Conservation (phyloP, 345 rosid genomes). For the Sonneratia alba region DNA sequence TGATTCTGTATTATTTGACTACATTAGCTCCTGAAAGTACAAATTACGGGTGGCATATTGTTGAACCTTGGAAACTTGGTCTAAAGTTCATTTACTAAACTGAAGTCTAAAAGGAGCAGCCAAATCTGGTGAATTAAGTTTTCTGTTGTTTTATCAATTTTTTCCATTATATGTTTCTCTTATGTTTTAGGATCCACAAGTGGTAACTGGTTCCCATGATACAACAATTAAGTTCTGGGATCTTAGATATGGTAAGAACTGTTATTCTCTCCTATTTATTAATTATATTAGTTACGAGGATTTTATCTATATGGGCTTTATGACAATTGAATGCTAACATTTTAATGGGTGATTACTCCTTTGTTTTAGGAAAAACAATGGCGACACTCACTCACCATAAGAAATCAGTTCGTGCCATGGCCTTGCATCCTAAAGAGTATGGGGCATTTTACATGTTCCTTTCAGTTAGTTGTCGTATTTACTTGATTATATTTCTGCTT, state of each 20-base stretch:
- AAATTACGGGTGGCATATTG: too few species aligned
- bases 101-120: too few species aligned
- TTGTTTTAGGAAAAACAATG: slow-evolving; percentile 74
- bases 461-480: slow-evolving; percentile 3
- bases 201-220: slow-evolving; percentile 97
- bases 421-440: slow-evolving; percentile 88
- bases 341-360: not conserved
- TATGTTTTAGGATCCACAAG: slow-evolving; percentile 84
- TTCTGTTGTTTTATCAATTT: slow-evolving; percentile 12
- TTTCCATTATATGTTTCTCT: not conserved
- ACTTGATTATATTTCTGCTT: not conserved
- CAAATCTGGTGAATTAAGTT: slow-evolving; percentile 2
- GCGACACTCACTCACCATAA: slow-evolving; percentile 91
- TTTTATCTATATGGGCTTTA: not conserved
- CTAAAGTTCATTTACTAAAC: too few species aligned
- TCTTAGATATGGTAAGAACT: slow-evolving; percentile 70
- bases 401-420: slow-evolving; percentile 96
- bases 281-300: not conserved
- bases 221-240: slow-evolving; percentile 96
- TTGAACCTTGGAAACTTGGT: too few species aligned
- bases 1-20: too few species aligned
- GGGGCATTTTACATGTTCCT: slow-evolving; percentile 10
- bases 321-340: not conserved
- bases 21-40: not conserved
- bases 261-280: slow-evolving; percentile 3